Conservation (phyloP, 805 yeast genomes). For the Cyberlindnera xishuangbannaensis region DNA sequence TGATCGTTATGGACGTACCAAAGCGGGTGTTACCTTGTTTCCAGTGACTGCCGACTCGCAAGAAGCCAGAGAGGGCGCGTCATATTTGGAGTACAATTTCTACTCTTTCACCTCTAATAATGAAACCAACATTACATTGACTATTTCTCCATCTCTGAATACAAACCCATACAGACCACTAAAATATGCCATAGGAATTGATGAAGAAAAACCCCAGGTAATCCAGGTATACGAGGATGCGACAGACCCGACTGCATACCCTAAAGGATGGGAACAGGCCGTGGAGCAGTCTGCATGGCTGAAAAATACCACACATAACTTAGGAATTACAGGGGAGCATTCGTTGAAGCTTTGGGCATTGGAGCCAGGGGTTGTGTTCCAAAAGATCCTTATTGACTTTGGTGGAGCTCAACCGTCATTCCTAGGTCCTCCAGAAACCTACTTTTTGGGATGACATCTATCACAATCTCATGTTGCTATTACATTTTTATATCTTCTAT, state of each 20-base stretch:
- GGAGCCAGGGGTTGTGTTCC: constrained; percentile 13
- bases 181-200: constrained; percentile 11
- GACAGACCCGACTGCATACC: constrained; percentile 10
- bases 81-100: constrained; percentile 9
- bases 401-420: constrained; percentile 10
- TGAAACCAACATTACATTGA: constrained; percentile 7
- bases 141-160: constrained; percentile 9
- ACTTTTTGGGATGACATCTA: constrained; percentile 6
- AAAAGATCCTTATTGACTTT: constrained; percentile 10
- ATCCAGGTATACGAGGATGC: constrained; percentile 11
- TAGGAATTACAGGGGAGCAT: constrained; percentile 7
- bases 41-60: constrained; percentile 13
- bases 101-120: constrained; percentile 9
- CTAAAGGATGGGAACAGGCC: constrained; percentile 12
- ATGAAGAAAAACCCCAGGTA: constrained; percentile 11
- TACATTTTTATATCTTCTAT: too few species aligned
- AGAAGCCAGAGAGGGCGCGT: constrained; percentile 4
- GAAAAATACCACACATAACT: constrained; percentile 9
- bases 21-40: constrained; percentile 10
- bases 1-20: constrained; percentile 10
- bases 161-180: constrained; percentile 11
- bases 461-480: too few species aligned
- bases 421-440: constrained; percentile 13
- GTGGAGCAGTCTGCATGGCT: constrained; percentile 12
- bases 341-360: constrained; percentile 10